Base-by-base conservation (phyloP, 116 monocot species). In the Dioscorea cayenensis region DNA sequence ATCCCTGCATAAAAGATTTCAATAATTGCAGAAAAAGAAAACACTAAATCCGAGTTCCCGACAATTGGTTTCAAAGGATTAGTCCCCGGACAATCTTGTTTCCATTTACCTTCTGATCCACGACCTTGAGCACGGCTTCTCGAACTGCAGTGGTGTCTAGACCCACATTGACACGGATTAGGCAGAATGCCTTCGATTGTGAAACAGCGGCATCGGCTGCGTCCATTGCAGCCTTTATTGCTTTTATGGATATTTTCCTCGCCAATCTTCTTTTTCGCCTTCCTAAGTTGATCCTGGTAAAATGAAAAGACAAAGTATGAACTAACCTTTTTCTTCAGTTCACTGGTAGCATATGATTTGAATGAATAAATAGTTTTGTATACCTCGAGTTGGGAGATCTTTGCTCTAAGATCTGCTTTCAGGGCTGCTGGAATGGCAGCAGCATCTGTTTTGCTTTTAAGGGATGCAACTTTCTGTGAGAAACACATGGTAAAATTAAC, bases 201-300 rank as follows among this genome's bases (percentile, higher is more conserved):
- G 87, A 84, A 68, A 77, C 75, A 77, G 99, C 90, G 72, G 75
- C 72, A 35, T 94, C 86, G 23, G 99, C 94, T 25, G 76, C 70
- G 27, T 81, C 77, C 10, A 78, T 81, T 18, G 87, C 91, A 5
- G 36, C 72, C 61, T 87, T 80, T 20, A 94, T 69, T 43, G 99
- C 99, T 70, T 89, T 99, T 84, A n/a, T n/a, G 77, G 28, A 80
- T 82, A 77, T 99, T 99, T 76, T 91, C 81, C 72, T 99, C 91
- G 14, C 75, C 87, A 19, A 83, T 73, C 69, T 77, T 80, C 83
- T 99, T 99, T 73, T 89, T 86, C 7, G 78, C 87, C 74, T 85
- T 87, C 73, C 76, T 86, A 11, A 94, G 64, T 94, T 91, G 71
- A 69, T 89, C 87, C 99, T 96, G 71, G 28, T 35, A 36, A 51